Evolutionary conservation across 148 eudicot genomes (phyloP), one percentile per base, ranked within the genome.

Genomic region (Suaeda aralocaspica): DNA sequence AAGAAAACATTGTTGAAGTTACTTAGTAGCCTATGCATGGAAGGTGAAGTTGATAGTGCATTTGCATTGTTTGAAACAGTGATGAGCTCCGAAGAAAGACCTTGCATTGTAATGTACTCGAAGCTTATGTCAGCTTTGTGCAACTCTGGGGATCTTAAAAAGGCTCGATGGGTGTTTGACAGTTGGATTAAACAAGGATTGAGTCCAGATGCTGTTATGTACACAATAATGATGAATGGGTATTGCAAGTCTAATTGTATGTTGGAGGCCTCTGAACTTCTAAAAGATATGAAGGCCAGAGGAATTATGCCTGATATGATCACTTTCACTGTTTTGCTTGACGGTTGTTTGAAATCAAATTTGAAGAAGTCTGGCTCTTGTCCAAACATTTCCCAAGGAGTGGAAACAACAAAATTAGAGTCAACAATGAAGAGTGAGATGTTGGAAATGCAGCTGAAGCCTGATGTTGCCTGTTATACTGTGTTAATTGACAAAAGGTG

Each of bases 201-300:
- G 30, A 49, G 22, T 49, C 88, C 91, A 19, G 96, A 90, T 80
- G 72, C 79, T 31, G 69, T 83, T 64, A 84, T 77, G 63, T 88
- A 88, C 84, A 90, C 91, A 24, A 86, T 81, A 28, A 83, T 90
- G 92, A 66, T 90, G 52, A 75, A 86, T 64, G 92, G 96, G 14
- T 90, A 85, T 66, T 84, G 85, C 73, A 82, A 71, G 70, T 75
- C 31, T 22, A 84, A 86, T 72, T 22, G 49, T 57, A 29, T 86
- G 72, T 22, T 25, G 24, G 74, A 81, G 58, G 96, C 92, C 56
- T 33, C n/a, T 69, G 74, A 62, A 60, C 87, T 90, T 74, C 84
- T 86, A n/a, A 41, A 72, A n/a, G 78, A 76, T 71, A 87, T 90
- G 92, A 86, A 81, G 79, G 61, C 42, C 36, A 82, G 72, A 72